Percentiles rank a stretch among this genome's conserved stretches.
Evolutionary conservation across 2,329 filamentous ascomycete species (phyloP).

Genomic region (Colletotrichum higginsianum): DNA sequence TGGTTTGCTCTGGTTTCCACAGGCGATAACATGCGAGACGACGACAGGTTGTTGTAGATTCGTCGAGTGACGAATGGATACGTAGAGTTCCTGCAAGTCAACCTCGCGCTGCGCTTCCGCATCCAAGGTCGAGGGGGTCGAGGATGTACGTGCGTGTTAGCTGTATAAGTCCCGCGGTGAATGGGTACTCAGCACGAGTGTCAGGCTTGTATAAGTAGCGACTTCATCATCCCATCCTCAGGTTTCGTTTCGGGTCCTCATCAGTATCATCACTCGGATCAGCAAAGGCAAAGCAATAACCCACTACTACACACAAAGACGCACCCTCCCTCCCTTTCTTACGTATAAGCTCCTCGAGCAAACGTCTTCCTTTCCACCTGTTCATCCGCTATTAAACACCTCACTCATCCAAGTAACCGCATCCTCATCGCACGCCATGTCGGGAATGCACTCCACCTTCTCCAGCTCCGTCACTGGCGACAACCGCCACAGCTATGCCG

Average conservation of each 20-base stretch:
- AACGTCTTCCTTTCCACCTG: background rate
- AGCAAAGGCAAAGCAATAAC: background rate
- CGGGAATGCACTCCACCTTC: conserved; percentile 37
- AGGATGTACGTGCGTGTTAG: background rate
- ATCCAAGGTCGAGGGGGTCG: background rate
- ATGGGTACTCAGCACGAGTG: background rate
- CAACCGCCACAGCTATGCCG: conserved; percentile 33
- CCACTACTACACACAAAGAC: background rate
- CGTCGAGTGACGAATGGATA: background rate
- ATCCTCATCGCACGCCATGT: conserved; percentile 24
- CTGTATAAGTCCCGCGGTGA: background rate
- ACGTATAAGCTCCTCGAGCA: too few species aligned
- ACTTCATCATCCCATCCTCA: background rate
- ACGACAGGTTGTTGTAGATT: background rate
- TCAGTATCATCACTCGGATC: conserved; percentile 6
- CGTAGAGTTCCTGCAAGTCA: background rate
- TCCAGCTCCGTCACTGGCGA: conserved; percentile 38
- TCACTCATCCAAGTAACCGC: background rate
- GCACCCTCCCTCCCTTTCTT: background rate
- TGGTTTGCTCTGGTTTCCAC: background rate
- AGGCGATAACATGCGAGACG: background rate
- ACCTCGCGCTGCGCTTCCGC: background rate
- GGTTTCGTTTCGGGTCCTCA: conserved; percentile 4
- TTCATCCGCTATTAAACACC: background rate
- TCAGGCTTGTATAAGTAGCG: conserved; percentile 31